Percentiles rank a stretch among this genome's conserved stretches.
phyloP scores from a whole-genome alignment of 2,329 filamentous ascomycete species.

The Aulographum hederae region DNA sequence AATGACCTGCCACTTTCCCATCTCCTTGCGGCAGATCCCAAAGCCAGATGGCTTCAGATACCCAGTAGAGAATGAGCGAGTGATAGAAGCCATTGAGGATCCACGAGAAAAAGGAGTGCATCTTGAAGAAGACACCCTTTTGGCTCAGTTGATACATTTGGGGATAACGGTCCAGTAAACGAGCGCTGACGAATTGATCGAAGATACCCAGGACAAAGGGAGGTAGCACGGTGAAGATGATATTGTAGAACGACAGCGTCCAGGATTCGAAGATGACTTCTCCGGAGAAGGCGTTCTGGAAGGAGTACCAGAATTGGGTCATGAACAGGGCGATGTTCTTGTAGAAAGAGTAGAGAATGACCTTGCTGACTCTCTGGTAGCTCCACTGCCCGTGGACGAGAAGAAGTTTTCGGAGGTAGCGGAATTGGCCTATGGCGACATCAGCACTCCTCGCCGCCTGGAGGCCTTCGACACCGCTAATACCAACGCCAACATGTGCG shows the following conservation, averaged over 20 bases:
- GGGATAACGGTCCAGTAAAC: slow-evolving; percentile 83
- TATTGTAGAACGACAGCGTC: slow-evolving; percentile 99
- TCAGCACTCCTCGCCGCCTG: slow-evolving; percentile 92
- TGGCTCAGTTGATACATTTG: slow-evolving; percentile 90
- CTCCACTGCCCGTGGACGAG: slow-evolving; percentile 95
- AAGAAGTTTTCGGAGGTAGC: slow-evolving; percentile 80
- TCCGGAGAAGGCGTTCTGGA: slow-evolving; percentile 95
- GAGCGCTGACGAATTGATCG: slow-evolving; percentile 91
- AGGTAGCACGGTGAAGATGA: slow-evolving; percentile 88
- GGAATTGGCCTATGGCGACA: slow-evolving; percentile 89
- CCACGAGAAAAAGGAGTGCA: slow-evolving; percentile 86
- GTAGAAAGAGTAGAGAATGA: slow-evolving; percentile 97
- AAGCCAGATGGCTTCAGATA: slow-evolving; percentile 63
- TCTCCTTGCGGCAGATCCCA: slow-evolving; percentile 62
- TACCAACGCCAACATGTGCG: slow-evolving; percentile 92
- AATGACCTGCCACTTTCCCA: slow-evolving; percentile 74
- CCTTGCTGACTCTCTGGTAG: slow-evolving; percentile 91
- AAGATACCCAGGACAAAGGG: slow-evolving; percentile 91
- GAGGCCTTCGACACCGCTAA: slow-evolving; percentile 90
- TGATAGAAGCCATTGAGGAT: slow-evolving; percentile 91
- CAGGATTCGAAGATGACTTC: slow-evolving; percentile 98
- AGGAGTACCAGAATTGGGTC: slow-evolving; percentile 97
- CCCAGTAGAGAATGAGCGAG: slow-evolving; percentile 80
- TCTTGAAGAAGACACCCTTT: slow-evolving; percentile 80
- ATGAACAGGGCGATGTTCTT: slow-evolving; percentile 98